Conservation (phyloP, 2,329 filamentous ascomycete genomes). For the Emergomyces orientalis region DNA sequence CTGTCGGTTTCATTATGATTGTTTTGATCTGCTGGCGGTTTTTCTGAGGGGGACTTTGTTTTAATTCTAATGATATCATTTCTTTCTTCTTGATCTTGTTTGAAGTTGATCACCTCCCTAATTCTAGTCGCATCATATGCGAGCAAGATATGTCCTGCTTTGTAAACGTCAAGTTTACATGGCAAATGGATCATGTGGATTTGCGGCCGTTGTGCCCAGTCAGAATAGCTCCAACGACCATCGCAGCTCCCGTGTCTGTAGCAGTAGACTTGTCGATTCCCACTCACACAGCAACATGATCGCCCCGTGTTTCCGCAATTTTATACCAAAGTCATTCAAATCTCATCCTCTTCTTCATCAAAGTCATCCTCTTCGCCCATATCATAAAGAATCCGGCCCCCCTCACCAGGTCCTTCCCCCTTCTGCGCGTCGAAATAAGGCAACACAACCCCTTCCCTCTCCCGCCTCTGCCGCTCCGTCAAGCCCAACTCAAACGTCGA, state of each 20-base stretch:
- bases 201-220: background rate
- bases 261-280: background rate
- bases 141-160: background rate
- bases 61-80: slow-evolving; percentile 5
- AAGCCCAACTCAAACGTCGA: slow-evolving; percentile 79
- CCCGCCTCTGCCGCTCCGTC: slow-evolving; percentile 80
- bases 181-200: background rate
- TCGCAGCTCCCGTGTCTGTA: background rate
- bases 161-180: background rate
- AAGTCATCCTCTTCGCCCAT: slow-evolving; percentile 97
- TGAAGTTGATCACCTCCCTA: background rate
- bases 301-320: background rate
- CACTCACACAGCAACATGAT: background rate
- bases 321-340: slow-evolving; percentile 37
- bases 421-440: slow-evolving; percentile 97
- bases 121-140: background rate
- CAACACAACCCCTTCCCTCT: slow-evolving; percentile 79
- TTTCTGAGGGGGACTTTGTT: slow-evolving; percentile 47
- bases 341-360: slow-evolving; percentile 91
- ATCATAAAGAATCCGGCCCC: slow-evolving; percentile 89
- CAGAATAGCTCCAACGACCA: background rate
- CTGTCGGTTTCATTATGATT: slow-evolving; percentile 69
- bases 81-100: background rate
- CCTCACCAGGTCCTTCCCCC: slow-evolving; percentile 60
- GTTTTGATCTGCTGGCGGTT: slow-evolving; percentile 90